These are phyloP conservation scores for Linum lewisii DNA, from an alignment of 345 rosid genomes.

Conservation along the genomic window DNA sequence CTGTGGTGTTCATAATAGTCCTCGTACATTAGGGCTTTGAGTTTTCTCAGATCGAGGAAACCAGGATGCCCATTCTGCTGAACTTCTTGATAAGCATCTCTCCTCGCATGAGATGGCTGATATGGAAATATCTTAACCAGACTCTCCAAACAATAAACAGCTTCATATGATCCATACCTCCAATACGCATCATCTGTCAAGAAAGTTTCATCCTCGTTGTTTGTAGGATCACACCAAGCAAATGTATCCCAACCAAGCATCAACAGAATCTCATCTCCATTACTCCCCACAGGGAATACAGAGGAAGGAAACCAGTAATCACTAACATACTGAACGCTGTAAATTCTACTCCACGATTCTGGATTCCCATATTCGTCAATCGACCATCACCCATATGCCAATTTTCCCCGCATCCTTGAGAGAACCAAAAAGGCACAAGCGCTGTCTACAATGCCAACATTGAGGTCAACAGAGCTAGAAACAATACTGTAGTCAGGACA, in stretches of 20 bases:
- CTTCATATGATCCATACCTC: not conserved
- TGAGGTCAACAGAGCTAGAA: too few relatives aligned
- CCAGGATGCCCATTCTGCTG: too few relatives aligned
- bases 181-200: not conserved
- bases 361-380: not conserved
- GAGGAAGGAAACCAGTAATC: not conserved
- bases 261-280: not conserved
- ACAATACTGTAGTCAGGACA: not conserved
- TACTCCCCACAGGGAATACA: not conserved
- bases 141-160: not conserved
- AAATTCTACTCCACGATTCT: not conserved
- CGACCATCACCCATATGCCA: not conserved
- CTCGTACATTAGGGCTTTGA: too few relatives aligned
- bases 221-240: not conserved
- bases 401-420: not conserved
- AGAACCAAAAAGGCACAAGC: not conserved
- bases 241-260: not conserved
- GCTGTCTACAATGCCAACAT: not conserved
- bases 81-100: too few relatives aligned
- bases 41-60: too few relatives aligned
- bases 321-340: not conserved
- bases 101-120: too few relatives aligned
- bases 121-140: not conserved
- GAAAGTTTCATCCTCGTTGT: not conserved
- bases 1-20: too few relatives aligned